Base-by-base conservation (phyloP, 768 basidiomycete genomes). In the Psilocybe sp. region DNA sequence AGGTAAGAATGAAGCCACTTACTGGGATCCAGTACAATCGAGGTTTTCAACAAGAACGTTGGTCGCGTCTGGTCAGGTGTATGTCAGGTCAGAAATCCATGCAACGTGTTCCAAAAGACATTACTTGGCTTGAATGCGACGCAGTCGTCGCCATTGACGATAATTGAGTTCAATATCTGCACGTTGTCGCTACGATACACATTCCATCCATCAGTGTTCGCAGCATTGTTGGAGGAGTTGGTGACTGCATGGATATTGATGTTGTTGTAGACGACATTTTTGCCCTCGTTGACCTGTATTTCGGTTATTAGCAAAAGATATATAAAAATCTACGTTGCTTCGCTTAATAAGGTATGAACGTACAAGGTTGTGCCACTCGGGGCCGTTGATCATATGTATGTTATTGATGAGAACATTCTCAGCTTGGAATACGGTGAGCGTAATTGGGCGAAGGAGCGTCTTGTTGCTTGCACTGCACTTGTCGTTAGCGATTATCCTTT, bases 191-290 rank as follows among this genome's bases (percentile, higher is more conserved):
- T 79, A 31, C 80, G 74, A 60, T 83, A 84, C 34, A 80, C 76
- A 56, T 85, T 77, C 82, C 82, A 83, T 4, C 83, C 84, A 56
- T 85, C 82, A 5, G 80, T 81, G 53, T 83, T 82, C 19, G 66
- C 61, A 1, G 77, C 70, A 0, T 47, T 53, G 50, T 76, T 64
- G 8, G 64, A 68, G 5, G 75, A 76, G 12, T 70, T 77, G 4
- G 80, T 79, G 3, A 61, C 64, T 4, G 79, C 71, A 39, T 64
- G 66, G 46, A 83, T 72, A 8, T 69, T 75, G 31, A 81, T 69
- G 44, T 75, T 73, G 52, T 70, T 69, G 55, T 69, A 80, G 1
- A 70, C 61, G 15, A 82, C 67, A 49, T 76, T 67, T 44, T 73
- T 54, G 39, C 75, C 72, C 62, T 78, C 75, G 60, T 78, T 76